phyloP scores from a whole-genome alignment of 2,329 filamentous ascomycete species.

The Sarocladiaceae sp. region DNA sequence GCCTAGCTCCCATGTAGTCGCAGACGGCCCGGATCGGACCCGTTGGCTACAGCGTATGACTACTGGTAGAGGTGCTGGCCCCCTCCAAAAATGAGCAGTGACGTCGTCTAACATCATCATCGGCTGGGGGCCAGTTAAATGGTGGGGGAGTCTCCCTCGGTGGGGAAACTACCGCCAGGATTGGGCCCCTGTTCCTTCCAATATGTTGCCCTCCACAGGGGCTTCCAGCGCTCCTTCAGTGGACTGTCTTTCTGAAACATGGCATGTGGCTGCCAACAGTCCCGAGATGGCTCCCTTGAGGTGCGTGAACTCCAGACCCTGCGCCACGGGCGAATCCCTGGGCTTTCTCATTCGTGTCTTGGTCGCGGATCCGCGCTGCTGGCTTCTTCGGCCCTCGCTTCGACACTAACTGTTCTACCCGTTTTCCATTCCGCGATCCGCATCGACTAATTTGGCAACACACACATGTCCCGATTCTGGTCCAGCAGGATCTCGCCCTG shows the following conservation, averaged over 20 bases:
- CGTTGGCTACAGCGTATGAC: too few species aligned
- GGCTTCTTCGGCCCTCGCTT: neutral
- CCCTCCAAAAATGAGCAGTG: constrained; percentile 2
- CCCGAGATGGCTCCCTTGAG: too few species aligned
- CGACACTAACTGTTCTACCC: neutral
- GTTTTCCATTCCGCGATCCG: constrained; percentile 2
- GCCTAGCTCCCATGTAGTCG: too few species aligned
- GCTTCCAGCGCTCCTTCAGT: too few species aligned
- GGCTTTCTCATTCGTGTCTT: neutral
- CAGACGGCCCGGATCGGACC: too few species aligned
- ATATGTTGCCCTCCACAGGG: too few species aligned
- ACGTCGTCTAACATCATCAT: constrained; percentile 7
- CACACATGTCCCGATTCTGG: neutral
- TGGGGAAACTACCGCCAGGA: neutral
- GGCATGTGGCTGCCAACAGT: too few species aligned
- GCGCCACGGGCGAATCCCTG: constrained; percentile 6
- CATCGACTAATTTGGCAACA: neutral
- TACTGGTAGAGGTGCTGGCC: too few species aligned
- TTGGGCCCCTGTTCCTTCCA: neutral
- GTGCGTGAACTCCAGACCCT: too few species aligned
- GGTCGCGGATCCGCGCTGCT: too few species aligned
- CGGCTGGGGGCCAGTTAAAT: neutral
- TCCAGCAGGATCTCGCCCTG: neutral
- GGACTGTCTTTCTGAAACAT: neutral
- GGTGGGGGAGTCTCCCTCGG: neutral